These are phyloP conservation scores for Ogataea neopini DNA, from an alignment of 805 yeast species.

Conservation along the genomic window DNA sequence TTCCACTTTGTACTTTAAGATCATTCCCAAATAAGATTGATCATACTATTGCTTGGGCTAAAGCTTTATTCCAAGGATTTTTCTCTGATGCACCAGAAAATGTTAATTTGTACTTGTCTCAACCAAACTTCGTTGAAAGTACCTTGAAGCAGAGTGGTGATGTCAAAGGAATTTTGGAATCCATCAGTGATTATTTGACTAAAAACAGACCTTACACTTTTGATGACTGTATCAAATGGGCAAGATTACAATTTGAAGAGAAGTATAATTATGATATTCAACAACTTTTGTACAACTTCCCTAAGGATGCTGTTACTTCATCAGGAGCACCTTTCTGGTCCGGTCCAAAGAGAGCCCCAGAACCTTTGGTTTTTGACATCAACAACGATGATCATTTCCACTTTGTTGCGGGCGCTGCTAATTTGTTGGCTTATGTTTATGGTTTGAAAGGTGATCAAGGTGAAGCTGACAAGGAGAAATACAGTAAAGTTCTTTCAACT, in stretches of 20 bases:
- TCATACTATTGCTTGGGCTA: slow-evolving; percentile 99
- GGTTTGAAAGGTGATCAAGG: slow-evolving; percentile 79
- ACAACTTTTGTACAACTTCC: slow-evolving; percentile 92
- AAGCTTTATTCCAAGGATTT: slow-evolving; percentile 87
- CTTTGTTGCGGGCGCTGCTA: slow-evolving; percentile 87
- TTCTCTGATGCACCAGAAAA: slow-evolving; percentile 91
- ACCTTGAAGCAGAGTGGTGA: slow-evolving; percentile 91
- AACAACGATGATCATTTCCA: slow-evolving; percentile 75
- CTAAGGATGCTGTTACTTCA: slow-evolving; percentile 87
- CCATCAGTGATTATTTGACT: slow-evolving; percentile 68
- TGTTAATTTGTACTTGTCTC: slow-evolving; percentile 85
- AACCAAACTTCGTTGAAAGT: slow-evolving; percentile 89
- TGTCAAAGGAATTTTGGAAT: slow-evolving; percentile 80
- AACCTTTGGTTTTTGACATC: slow-evolving; percentile 76
- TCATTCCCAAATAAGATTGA: slow-evolving; percentile 98
- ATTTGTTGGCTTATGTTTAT: slow-evolving; percentile 84
- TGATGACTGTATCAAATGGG: slow-evolving; percentile 96
- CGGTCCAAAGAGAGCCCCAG: slow-evolving; percentile 96
- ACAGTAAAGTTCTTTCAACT: slow-evolving; percentile 52
- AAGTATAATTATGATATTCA: slow-evolving; percentile 83
- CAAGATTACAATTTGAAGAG: slow-evolving; percentile 82
- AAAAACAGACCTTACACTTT: slow-evolving; percentile 82
- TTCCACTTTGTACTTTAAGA: slow-evolving; percentile 95
- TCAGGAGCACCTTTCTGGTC: slow-evolving; percentile 96
- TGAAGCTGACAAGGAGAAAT: slow-evolving; percentile 47